Conservation (phyloP, 768 basidiomycete species). For the Hydnum rufescens region DNA sequence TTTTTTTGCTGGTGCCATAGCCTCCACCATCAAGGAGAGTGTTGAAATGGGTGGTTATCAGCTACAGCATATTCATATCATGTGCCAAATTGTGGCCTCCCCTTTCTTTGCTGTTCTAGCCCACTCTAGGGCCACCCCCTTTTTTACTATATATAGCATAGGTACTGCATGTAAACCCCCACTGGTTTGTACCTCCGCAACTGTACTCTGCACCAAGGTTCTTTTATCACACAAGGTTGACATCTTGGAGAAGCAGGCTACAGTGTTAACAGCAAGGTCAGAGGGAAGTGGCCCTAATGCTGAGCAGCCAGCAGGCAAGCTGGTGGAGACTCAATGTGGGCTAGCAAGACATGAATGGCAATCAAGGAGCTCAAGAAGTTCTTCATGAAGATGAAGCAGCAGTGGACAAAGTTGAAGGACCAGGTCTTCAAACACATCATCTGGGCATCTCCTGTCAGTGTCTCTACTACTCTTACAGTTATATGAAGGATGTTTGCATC, state of each 20-base stretch:
- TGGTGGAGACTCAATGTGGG: conserved; percentile 11
- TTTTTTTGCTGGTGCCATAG: too few relatives aligned
- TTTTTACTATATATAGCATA: too few relatives aligned
- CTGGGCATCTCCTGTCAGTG: conserved; percentile 22
- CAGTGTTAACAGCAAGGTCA: conserved; percentile 11
- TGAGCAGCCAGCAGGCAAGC: conserved; percentile 11
- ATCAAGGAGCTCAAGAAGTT: conserved; percentile 20
- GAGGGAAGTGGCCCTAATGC: conserved; percentile 9
- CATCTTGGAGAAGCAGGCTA: conserved; percentile 13
- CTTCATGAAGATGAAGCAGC: conserved; percentile 18
- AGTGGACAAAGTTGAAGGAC: conserved; percentile 18
- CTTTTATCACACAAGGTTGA: conserved; percentile 10
- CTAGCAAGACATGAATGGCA: conserved; percentile 12
- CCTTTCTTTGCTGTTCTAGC: too few relatives aligned
- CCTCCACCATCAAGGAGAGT: too few relatives aligned
- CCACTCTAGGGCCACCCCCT: too few relatives aligned
- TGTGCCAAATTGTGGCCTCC: too few relatives aligned
- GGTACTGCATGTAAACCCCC: too few relatives aligned
- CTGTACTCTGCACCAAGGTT: too few relatives aligned
- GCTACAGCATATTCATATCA: too few relatives aligned
- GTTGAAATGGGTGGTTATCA: too few relatives aligned
- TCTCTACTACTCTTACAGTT: conserved; percentile 15
- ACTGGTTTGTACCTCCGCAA: too few relatives aligned
- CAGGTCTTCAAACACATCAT: conserved; percentile 22
- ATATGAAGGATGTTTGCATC: conserved; percentile 23